These are phyloP conservation scores for Penicillium paradoxum DNA, from an alignment of 495 filamentous ascomycete species.

Conservation along the genomic window DNA sequence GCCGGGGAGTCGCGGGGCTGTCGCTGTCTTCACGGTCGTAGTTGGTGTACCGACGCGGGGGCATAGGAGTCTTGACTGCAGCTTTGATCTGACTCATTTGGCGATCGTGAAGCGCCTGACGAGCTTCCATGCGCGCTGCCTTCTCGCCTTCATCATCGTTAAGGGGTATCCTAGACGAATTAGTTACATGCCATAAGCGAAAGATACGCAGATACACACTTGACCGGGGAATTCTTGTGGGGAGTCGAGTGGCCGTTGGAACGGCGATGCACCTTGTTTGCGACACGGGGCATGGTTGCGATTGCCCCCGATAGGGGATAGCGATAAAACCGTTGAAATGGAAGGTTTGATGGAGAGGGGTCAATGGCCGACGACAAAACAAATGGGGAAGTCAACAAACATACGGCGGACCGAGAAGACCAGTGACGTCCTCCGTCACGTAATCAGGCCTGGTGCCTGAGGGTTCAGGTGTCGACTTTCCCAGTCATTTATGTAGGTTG, in stretches of 20 bases:
- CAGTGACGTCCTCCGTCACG: slow-evolving; percentile 16
- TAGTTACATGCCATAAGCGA: slow-evolving; percentile 7
- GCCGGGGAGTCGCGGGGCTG: slow-evolving; percentile 62
- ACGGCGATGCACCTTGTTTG: slow-evolving; percentile 50
- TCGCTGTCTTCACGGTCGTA: slow-evolving; percentile 59
- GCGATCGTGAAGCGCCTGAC: slow-evolving; percentile 81
- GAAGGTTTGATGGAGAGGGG: slow-evolving; percentile 8
- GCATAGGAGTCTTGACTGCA: slow-evolving; percentile 75
- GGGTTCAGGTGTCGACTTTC: background rate
- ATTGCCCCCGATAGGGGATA: slow-evolving; percentile 28
- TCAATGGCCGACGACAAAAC: slow-evolving; percentile 13
- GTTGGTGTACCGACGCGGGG: slow-evolving; percentile 57
- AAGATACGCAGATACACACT: slow-evolving; percentile 44
- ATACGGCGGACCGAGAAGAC: slow-evolving; percentile 20
- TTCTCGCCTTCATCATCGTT: slow-evolving; percentile 96
- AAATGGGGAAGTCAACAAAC: slow-evolving; percentile 38
- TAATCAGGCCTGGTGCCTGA: slow-evolving; percentile 5
- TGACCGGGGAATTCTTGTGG: slow-evolving; percentile 61
- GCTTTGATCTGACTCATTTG: slow-evolving; percentile 90
- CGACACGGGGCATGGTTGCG: slow-evolving; percentile 68
- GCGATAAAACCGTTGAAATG: slow-evolving; percentile 5
- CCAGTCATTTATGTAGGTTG: background rate
- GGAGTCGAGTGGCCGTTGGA: slow-evolving; percentile 52
- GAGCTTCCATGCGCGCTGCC: slow-evolving; percentile 77
- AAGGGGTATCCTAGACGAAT: slow-evolving; percentile 64